Evolutionary conservation across 192 early-diverging fungal genomes (phyloP), one percentile per base, ranked within the genome.

Genomic region (Glomus cerebriforme): DNA sequence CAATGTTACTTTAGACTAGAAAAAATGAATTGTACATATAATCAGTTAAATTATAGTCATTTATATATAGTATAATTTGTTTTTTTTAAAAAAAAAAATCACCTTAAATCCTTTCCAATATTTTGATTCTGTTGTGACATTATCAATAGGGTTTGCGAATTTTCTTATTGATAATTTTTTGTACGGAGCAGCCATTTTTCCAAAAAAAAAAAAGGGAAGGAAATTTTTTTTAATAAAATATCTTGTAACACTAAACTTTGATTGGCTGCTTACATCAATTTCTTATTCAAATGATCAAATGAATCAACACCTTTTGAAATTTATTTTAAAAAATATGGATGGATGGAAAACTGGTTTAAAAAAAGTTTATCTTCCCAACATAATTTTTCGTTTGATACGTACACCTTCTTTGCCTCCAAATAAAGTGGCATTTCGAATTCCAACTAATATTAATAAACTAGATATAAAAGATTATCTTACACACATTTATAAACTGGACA

Each of bases 361-460:
- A 70, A 89, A 93, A 85, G 82, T 98, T 35, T 96, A 92, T 86
- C 92, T 98, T 80, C 97, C 97, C 19, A 94, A 94, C 79, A 84
- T 96, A 59, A 80, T 94, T 15, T 92, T 98, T 83, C 92, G 91
- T 78, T 88, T 97, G 54, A 91, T 95, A 5, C 90, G 93, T 17
- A 85, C 89, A 77, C 92, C 91, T 74, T 87, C 88, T 24, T 89
- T 97, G 7, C 91, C 89, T 73, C 90, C 91, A 39, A 95, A 97
- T 83, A 95, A 96, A 81, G 93, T 92, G 29, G 95, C 95, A 32
- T 98, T 98, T 90, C 90, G 93, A 29, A 92, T 96, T 5, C 97
- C 97, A 34, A 92, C 92, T 32, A 87, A 90, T 34, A 85, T 93
- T 79, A 98, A 97, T 92, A 98, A 98, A 86, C 88, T 98, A 58